Evolutionary conservation across 257 asterid genomes (phyloP).

Genomic region (Przewalskia tangutica): DNA sequence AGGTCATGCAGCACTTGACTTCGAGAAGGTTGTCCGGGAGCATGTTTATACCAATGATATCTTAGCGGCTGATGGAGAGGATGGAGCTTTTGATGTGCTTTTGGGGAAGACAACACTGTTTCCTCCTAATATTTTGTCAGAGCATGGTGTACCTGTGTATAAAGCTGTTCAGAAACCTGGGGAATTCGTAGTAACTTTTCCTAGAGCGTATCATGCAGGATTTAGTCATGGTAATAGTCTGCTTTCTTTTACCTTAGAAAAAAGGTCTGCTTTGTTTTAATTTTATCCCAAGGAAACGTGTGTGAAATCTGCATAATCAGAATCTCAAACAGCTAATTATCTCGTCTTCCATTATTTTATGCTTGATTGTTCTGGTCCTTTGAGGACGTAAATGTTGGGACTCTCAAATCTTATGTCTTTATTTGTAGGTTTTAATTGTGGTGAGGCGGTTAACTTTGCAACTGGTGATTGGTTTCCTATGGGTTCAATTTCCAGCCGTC

Average conservation of each 20-base stretch:
- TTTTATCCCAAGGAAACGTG: not conserved
- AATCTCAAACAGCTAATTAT: not conserved
- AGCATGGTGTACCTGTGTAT: conserved; percentile 77
- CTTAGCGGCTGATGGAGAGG: conserved; percentile 74
- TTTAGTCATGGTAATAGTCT: conserved; percentile 79
- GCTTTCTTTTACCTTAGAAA: not conserved
- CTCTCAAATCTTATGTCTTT: no score
- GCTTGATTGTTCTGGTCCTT: not conserved
- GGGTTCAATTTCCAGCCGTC: conserved; percentile 83
- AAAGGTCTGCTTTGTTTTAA: not conserved
- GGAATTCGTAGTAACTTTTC: conserved; percentile 80
- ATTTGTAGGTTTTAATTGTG: conserved; percentile 80
- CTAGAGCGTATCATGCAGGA: conserved; percentile 98
- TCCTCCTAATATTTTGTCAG: conserved; percentile 81
- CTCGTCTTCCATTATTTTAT: not conserved
- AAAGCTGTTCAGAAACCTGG: conserved; percentile 97
- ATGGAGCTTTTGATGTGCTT: conserved; percentile 94
- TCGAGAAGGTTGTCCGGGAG: conserved; percentile 73
- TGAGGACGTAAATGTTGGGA: not conserved
- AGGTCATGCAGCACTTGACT: conserved; percentile 82
- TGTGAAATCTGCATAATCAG: conserved; percentile 2
- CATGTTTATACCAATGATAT: conserved; percentile 70
- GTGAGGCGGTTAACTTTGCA: conserved; percentile 99
- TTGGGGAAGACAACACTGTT: conserved; percentile 91
- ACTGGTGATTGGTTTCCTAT: conserved; percentile 91